A percentile compares a stretch with the other conserved stretches of the same genome.
phyloP scores from a whole-genome alignment of 192 early-diverging fungal species.

The Podochytrium sp. region DNA sequence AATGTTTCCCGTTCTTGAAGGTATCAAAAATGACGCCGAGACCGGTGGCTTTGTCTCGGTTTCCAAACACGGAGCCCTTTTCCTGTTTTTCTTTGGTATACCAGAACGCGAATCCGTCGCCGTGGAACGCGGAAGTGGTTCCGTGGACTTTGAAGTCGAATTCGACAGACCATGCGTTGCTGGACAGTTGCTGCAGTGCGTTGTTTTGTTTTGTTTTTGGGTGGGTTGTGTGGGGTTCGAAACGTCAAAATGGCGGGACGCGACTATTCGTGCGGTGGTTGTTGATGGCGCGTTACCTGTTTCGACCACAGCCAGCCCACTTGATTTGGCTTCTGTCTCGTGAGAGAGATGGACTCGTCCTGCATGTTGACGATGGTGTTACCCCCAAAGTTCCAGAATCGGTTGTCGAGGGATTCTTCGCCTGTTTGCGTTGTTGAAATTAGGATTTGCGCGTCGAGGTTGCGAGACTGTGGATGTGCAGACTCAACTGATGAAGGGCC shows the following conservation, averaged over 20 bases:
- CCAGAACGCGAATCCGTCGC: slow-evolving; percentile 98
- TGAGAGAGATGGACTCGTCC: slow-evolving; percentile 75
- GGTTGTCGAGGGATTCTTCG: slow-evolving; percentile 22
- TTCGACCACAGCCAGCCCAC: slow-evolving; percentile 80
- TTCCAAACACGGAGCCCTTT: slow-evolving; percentile 90
- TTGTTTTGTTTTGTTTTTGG: not conserved
- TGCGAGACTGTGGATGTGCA: not conserved
- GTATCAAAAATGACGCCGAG: slow-evolving; percentile 97
- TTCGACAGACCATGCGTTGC: slow-evolving; percentile 77
- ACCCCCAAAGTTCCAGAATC: slow-evolving; percentile 94
- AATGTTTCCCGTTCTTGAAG: slow-evolving; percentile 79
- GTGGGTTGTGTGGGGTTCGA: not conserved
- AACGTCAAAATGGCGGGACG: not conserved
- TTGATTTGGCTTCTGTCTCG: slow-evolving; percentile 74
- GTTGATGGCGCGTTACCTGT: slow-evolving; percentile 17
- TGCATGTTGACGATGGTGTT: slow-evolving; percentile 87
- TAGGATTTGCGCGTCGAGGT: not conserved
- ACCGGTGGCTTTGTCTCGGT: slow-evolving; percentile 80
- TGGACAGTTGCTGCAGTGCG: slow-evolving; percentile 61
- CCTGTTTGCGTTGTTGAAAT: not conserved
- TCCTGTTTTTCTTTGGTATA: slow-evolving; percentile 56
- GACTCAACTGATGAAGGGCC: slow-evolving; percentile 5
- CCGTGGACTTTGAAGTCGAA: slow-evolving; percentile 90
- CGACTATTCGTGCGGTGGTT: not conserved
- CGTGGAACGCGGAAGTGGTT: slow-evolving; percentile 71